Base-by-base conservation (phyloP, 129 eudicot species). In the Lonicera japonica region DNA sequence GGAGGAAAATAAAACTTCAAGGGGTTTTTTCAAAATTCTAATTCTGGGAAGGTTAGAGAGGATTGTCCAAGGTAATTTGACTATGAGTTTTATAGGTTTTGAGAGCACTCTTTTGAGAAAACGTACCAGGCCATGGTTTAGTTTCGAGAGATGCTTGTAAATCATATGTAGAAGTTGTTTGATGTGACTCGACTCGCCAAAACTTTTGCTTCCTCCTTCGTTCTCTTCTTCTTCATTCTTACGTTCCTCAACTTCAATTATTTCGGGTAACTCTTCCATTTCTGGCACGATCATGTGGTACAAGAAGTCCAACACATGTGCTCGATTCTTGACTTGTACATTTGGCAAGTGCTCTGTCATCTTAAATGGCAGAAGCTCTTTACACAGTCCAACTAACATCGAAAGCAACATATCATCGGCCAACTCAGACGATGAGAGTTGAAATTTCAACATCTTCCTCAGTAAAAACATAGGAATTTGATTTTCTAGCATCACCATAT, bases 401-500 rank as follows among this genome's bases (percentile, higher is more conserved):
- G 50, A 14, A 15, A 55, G 52, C 53, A 87, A 23, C 22, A 56
- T 54, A n/a, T 75, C 60, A 11, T 73, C 72, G 0, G 82, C 75
- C 7, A 21, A 18, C 15, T 73, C 74, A 2, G 21, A 5, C 0
- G 82, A 76, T 1, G 64, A 36, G 20, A 21, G 18, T 38, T 61
- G 76, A 13, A 56, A 25, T 47, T 66, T 79, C 62, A 84, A 8
- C 67, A 69, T 72, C 54, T 66, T 66, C 15, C 65, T 58, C 6
- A 80, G 8, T 1, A 75, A 11, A 57, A 84, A 84, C 16, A 88
- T 56, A 0, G 95, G 95, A 20, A 82, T 77, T 65, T 86, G 95
- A 54, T 86, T 86, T 63, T 86, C 95, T 0, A 86, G 82, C 95
- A 80, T 83, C 36, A 73, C 39, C 16, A 78, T 54, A 56, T 87